Percentiles rank a stretch among this genome's conserved stretches.
Evolutionary conservation across 2,329 filamentous ascomycete genomes (phyloP).

Genomic region (Penicillium psychrosexuale): DNA sequence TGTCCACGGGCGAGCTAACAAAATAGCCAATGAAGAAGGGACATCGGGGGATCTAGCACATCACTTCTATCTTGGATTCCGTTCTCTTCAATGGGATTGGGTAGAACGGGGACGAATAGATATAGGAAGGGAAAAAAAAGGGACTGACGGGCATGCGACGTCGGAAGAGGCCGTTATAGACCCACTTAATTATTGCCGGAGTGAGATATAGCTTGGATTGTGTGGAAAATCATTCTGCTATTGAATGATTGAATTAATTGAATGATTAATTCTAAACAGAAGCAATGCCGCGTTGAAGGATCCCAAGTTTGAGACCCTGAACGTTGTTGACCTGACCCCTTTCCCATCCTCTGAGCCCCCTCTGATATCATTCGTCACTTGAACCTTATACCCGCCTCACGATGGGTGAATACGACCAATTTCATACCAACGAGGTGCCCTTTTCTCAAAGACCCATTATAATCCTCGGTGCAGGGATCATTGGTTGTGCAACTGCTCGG

Average conservation of each 20-base stretch:
- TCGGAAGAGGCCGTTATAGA: slow-evolving; percentile 7
- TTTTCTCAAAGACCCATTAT: slow-evolving; percentile 37
- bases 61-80: background rate
- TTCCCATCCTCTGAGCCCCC: background rate
- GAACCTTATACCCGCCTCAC: background rate
- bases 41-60: background rate
- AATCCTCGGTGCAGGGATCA: slow-evolving; percentile 41
- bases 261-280: background rate
- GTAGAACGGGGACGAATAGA: background rate
- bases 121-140: background rate
- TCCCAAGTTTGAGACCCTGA: background rate
- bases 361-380: too few species aligned
- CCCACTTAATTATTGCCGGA: slow-evolving; percentile 11
- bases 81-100: slow-evolving; percentile 1
- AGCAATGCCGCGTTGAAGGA: background rate
- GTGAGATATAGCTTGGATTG: slow-evolving; percentile 1
- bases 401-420: slow-evolving; percentile 21
- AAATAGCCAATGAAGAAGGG: background rate
- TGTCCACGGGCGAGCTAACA: background rate
- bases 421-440: slow-evolving; percentile 25
- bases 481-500: slow-evolving; percentile 38
- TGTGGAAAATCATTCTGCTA: background rate
- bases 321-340: too few species aligned
- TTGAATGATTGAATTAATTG: background rate
- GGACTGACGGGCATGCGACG: background rate